phyloP scores from a whole-genome alignment of 2,329 filamentous ascomycete species.

The Colletotrichum sublineola region DNA sequence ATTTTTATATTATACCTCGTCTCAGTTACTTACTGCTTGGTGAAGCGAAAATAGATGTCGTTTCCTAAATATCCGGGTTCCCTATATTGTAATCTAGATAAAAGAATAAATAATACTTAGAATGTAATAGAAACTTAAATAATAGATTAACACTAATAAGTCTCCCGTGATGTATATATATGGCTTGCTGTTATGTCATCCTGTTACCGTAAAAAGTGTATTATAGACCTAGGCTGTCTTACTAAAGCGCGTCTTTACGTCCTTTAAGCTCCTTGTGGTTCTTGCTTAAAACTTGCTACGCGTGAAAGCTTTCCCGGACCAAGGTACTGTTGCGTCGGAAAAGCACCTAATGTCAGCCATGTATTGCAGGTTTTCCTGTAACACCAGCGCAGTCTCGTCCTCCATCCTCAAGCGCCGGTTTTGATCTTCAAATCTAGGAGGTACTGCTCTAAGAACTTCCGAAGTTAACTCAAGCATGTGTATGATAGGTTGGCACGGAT shows the following conservation, averaged over 20 bases:
- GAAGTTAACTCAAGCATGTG: conserved; percentile 16
- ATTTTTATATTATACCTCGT: no score
- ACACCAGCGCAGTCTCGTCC: conserved; percentile 6
- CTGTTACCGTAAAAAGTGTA: background rate
- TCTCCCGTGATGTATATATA: no score
- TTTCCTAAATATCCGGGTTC: no score
- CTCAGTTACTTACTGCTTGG: no score
- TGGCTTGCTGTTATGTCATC: no score
- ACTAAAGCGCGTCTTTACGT: background rate
- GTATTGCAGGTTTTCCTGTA: conserved; percentile 6
- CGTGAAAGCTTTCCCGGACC: background rate
- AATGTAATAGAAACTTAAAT: no score
- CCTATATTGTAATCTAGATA: no score
- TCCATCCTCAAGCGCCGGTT: background rate
- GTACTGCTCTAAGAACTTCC: conserved; percentile 1
- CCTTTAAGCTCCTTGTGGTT: background rate
- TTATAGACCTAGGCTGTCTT: background rate
- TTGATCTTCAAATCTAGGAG: conserved; percentile 5
- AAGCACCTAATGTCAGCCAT: conserved; percentile 16
- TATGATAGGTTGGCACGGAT: conserved; percentile 11
- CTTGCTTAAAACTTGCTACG: conserved; percentile 2
- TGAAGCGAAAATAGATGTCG: no score
- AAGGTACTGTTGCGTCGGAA: background rate
- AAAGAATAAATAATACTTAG: no score
- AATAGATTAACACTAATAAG: no score